A percentile compares a stretch with the other conserved stretches of the same genome.
Evolutionary conservation across 169 alveolate genomes (phyloP).

Genomic region (Plasmodium vivax): DNA sequence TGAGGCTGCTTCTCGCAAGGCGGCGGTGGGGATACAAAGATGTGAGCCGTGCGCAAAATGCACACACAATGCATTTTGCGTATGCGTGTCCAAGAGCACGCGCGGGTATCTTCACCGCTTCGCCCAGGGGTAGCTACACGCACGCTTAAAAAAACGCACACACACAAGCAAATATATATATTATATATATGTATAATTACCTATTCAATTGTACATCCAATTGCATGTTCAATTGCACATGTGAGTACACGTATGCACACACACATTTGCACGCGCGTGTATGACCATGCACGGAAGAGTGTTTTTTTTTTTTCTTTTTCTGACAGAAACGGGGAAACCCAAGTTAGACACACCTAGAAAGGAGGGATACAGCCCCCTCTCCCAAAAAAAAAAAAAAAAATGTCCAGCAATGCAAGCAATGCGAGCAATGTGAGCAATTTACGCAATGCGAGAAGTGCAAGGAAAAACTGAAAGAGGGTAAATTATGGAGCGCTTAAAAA

Average conservation of each 20-base stretch:
- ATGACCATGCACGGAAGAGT: background rate
- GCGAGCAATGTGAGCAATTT: no score
- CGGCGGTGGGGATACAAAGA: background rate
- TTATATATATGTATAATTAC: conserved; percentile 1
- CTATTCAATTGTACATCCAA: no score
- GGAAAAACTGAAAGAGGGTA: background rate
- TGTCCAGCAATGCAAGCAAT: no score
- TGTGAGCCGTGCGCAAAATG: background rate
- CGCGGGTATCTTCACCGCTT: background rate
- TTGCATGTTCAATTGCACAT: background rate
- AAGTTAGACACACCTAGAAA: background rate
- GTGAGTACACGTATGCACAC: background rate
- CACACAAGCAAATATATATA: background rate
- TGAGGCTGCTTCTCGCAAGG: background rate
- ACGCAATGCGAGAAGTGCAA: no score
- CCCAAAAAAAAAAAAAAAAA: background rate
- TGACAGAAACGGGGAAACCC: background rate
- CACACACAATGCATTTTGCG: background rate
- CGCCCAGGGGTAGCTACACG: background rate
- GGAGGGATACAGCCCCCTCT: background rate
- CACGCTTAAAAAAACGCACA: background rate
- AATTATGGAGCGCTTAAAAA: background rate
- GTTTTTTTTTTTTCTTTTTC: background rate
- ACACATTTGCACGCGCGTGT: background rate
- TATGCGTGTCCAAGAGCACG: background rate